Evolutionary conservation across 352 stramenopile species (phyloP).

Genomic region (Peronospora destructor): DNA sequence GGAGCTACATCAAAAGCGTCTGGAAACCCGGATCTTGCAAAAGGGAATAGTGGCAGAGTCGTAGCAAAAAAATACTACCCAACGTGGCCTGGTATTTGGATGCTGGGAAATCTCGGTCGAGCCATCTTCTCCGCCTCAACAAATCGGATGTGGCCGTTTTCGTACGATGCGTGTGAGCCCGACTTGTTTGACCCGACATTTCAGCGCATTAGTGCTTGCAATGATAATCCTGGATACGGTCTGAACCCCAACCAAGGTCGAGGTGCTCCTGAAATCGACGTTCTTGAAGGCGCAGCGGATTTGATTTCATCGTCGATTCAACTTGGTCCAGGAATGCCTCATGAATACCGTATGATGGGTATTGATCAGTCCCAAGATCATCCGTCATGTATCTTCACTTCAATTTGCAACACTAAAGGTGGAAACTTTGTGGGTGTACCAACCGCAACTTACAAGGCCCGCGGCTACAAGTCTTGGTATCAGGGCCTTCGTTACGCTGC

Average conservation of each 20-base stretch:
- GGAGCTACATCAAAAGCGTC: conserved; percentile 49
- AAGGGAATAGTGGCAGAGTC: conserved; percentile 20
- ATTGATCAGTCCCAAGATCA: conserved; percentile 5
- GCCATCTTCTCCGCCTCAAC: conserved; percentile 87
- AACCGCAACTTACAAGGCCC: conserved; percentile 27
- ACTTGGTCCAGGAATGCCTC: conserved; percentile 48
- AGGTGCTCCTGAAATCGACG: conserved; percentile 89
- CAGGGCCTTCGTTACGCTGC: conserved; percentile 43
- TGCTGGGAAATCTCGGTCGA: conserved; percentile 89
- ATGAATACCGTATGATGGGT: conserved; percentile 40
- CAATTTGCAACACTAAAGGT: conserved; percentile 36
- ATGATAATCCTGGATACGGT: conserved; percentile 86
- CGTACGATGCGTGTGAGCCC: conserved; percentile 83
- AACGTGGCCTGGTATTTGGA: conserved; percentile 89
- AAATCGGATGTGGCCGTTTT: conserved; percentile 91
- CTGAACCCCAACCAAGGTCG: conserved; percentile 78
- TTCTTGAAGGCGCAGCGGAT: conserved; percentile 71
- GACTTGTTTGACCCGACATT: conserved; percentile 25
- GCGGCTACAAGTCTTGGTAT: conserved; percentile 54
- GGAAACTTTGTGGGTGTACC: conserved; percentile 42
- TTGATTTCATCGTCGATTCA: conserved; percentile 82
- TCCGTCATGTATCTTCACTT: conserved; percentile 34
- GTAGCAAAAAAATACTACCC: conserved; percentile 33
- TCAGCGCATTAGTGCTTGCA: conserved; percentile 71
- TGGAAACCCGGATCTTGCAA: conserved; percentile 34